Percentiles rank a stretch among this genome's conserved stretches.
phyloP scores from a whole-genome alignment of 2,329 filamentous ascomycete species.

The Nothopassalora personata region DNA sequence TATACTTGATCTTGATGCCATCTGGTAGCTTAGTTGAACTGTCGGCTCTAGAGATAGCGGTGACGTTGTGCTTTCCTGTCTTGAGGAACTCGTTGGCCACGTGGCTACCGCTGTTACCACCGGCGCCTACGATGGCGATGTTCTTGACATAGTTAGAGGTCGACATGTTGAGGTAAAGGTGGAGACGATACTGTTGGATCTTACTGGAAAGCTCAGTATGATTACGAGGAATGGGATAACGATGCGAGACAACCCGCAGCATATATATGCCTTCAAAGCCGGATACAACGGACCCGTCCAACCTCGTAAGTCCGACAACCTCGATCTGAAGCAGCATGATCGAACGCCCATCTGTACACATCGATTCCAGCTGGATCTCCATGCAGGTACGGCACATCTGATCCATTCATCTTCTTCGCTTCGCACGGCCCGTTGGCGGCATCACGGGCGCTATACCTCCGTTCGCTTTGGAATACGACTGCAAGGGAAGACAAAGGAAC shows the following conservation, averaged over 20 bases:
- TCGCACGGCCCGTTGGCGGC: background rate
- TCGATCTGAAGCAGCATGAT: too few species aligned
- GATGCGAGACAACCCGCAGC: too few species aligned
- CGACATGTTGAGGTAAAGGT: background rate
- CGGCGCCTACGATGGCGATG: conserved; percentile 39
- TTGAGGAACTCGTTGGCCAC: conserved; percentile 39
- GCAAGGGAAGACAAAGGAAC: background rate
- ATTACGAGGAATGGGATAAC: too few species aligned
- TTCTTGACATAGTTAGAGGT: conserved; percentile 30
- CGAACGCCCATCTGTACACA: too few species aligned
- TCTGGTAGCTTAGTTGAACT: conserved; percentile 40
- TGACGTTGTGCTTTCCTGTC: conserved; percentile 46
- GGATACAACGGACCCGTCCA: too few species aligned
- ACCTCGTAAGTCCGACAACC: too few species aligned
- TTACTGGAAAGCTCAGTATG: too few species aligned
- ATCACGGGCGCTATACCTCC: background rate
- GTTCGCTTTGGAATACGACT: background rate
- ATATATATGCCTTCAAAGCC: too few species aligned
- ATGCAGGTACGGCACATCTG: background rate
- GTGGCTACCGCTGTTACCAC: conserved; percentile 37
- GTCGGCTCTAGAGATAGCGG: conserved; percentile 45
- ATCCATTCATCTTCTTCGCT: background rate
- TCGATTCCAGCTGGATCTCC: background rate
- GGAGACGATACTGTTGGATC: too few species aligned
- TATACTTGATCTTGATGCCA: conserved; percentile 35